Conservation (phyloP, 1,284 basidiomycete genomes). For the Fomitopsis schrenkii region DNA sequence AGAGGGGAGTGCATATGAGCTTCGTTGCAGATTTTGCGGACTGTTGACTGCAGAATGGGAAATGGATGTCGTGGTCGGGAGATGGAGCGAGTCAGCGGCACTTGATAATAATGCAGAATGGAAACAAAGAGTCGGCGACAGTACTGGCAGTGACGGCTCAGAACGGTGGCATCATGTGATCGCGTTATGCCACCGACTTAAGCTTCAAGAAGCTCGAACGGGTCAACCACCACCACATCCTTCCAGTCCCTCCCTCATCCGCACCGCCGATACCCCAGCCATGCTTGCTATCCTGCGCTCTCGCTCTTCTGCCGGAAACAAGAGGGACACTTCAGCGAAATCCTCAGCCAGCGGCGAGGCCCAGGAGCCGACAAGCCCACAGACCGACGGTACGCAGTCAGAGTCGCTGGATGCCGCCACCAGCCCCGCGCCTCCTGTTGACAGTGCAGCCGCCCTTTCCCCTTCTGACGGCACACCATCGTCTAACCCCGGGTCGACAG, state of each 20-base stretch:
- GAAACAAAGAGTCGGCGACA: no score
- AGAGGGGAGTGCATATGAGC: no score
- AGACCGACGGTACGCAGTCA: background rate
- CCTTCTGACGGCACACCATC: background rate
- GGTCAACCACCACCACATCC: background rate
- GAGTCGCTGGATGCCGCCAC: background rate
- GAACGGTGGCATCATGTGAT: background rate
- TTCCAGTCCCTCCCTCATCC: background rate
- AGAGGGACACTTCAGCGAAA: background rate
- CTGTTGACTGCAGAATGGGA: no score
- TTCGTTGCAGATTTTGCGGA: no score
- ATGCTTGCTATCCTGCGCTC: conserved; percentile 4
- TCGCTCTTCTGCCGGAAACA: background rate
- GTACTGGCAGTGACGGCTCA: background rate
- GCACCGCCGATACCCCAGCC: conserved; percentile 1
- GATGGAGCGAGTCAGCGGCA: no score
- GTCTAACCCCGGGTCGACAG: background rate
- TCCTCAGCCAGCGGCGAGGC: background rate
- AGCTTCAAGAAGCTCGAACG: background rate
- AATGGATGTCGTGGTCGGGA: no score
- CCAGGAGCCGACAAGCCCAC: background rate
- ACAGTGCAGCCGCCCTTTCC: background rate
- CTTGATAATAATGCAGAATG: no score
- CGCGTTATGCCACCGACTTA: background rate
- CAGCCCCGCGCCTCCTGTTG: background rate